Conservation (phyloP, 768 basidiomycete species). For the Pholiota molesta region DNA sequence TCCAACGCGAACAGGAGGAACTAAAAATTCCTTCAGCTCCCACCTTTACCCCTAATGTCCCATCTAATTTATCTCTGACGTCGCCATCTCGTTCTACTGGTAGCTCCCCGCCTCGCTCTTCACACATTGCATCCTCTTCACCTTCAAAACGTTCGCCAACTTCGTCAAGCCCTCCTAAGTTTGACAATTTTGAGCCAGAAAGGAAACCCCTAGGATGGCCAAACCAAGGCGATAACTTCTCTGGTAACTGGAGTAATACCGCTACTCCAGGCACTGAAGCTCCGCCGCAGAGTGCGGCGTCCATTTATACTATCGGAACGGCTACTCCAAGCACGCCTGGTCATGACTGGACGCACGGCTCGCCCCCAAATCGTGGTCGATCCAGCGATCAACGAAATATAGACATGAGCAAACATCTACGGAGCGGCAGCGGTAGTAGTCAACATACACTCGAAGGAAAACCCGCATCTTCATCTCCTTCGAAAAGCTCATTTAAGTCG, state of each 20-base stretch:
- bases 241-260: constrained; percentile 73
- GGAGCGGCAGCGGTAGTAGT: constrained; percentile 24
- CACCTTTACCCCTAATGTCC: constrained; percentile 6
- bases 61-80: constrained; percentile 16
- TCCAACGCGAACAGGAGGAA: constrained; percentile 26
- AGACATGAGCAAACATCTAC: constrained; percentile 28
- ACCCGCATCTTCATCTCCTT: constrained; percentile 19
- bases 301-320: constrained; percentile 56
- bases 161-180: constrained; percentile 21
- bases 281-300: neutral
- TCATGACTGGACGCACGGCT: constrained; percentile 12
- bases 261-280: constrained; percentile 67
- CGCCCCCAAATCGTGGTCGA: constrained; percentile 18
- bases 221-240: constrained; percentile 37
- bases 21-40: constrained; percentile 17
- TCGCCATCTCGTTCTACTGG: constrained; percentile 26
- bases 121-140: constrained; percentile 28
- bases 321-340: constrained; percentile 46
- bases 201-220: constrained; percentile 7
- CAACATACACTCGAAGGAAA: constrained; percentile 19
- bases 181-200: constrained; percentile 4
- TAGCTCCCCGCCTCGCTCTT: constrained; percentile 15
- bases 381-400: constrained; percentile 9
- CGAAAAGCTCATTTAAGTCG: constrained; percentile 26
- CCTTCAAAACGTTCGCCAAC: constrained; percentile 10